Evolutionary conservation across 352 stramenopile species (phyloP).

Genomic region (Pythium dissotocum): DNA sequence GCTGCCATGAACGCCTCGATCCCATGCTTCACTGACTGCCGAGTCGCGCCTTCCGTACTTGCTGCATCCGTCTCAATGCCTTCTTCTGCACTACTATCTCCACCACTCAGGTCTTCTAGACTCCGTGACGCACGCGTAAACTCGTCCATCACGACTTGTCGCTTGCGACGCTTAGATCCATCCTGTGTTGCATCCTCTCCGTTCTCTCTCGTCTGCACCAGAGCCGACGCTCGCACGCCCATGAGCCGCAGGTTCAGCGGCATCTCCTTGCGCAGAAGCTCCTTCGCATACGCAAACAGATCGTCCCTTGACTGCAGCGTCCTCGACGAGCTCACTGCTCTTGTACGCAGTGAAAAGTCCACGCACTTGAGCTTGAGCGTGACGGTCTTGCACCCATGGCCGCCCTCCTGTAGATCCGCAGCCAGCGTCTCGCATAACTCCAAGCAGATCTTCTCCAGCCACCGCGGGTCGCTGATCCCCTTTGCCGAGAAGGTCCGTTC

Average conservation of each 20-base stretch:
- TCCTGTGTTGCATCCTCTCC: constrained; percentile 23
- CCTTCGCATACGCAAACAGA: constrained; percentile 43
- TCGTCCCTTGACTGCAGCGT: constrained; percentile 46
- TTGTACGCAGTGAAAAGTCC: constrained; percentile 57
- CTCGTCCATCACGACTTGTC: constrained; percentile 35
- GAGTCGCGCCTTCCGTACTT: not conserved
- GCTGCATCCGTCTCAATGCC: not conserved
- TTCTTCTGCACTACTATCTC: not conserved
- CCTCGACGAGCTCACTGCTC: constrained; percentile 48
- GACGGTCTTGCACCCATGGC: constrained; percentile 51
- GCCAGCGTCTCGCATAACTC: constrained; percentile 62
- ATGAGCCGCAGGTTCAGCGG: constrained; percentile 69
- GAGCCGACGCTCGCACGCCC: constrained; percentile 54
- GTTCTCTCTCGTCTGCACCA: constrained; percentile 33
- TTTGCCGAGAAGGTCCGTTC: constrained; percentile 63
- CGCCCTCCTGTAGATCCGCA: constrained; percentile 48
- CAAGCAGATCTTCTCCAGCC: constrained; percentile 63
- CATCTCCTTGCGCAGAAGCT: constrained; percentile 62
- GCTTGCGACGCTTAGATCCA: constrained; percentile 8
- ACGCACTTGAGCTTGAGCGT: constrained; percentile 77
- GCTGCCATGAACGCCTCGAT: not conserved
- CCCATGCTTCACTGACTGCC: not conserved
- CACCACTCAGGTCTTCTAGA: not conserved
- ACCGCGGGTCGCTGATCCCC: constrained; percentile 18
- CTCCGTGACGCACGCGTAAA: constrained; percentile 29